phyloP scores from a whole-genome alignment of 2,329 filamentous ascomycete genomes.

The Aureobasidium sp. region DNA sequence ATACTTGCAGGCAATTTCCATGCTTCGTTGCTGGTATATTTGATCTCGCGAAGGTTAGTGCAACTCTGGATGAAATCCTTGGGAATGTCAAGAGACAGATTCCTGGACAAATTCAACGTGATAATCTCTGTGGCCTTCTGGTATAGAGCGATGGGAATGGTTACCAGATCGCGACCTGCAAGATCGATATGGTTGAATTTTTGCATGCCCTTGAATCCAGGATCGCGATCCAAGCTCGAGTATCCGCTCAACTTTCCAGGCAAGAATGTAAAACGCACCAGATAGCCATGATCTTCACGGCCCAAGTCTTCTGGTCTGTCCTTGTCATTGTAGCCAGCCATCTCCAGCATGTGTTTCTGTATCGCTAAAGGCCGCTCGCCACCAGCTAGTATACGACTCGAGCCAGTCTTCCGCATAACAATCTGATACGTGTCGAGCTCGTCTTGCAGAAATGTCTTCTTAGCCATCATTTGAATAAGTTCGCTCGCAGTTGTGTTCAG shows the following conservation, averaged over 20 bases:
- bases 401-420: slow-evolving; percentile 85
- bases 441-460: slow-evolving; percentile 89
- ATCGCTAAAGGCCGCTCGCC: slow-evolving; percentile 80
- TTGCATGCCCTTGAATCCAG: slow-evolving; percentile 71
- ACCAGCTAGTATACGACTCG: slow-evolving; percentile 70
- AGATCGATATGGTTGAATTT: slow-evolving; percentile 95
- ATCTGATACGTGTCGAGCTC: slow-evolving; percentile 92
- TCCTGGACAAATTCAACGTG: slow-evolving; percentile 86
- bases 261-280: slow-evolving; percentile 92
- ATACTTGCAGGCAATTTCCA: slow-evolving; percentile 78
- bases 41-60: slow-evolving; percentile 85
- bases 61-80: slow-evolving; percentile 96
- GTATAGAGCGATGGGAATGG: slow-evolving; percentile 91
- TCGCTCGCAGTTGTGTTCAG: slow-evolving; percentile 81
- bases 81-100: slow-evolving; percentile 84
- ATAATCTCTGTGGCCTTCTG: slow-evolving; percentile 88
- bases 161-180: slow-evolving; percentile 80
- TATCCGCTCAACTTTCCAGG: slow-evolving; percentile 80
- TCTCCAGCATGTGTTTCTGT: slow-evolving; percentile 83
- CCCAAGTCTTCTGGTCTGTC: slow-evolving; percentile 91
- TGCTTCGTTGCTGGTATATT: slow-evolving; percentile 90
- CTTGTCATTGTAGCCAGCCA: slow-evolving; percentile 80
- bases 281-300: slow-evolving; percentile 92
- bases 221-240: slow-evolving; percentile 64
- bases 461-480: slow-evolving; percentile 80